phyloP scores from a whole-genome alignment of 2,329 filamentous ascomycete species.

The Aspergillus hortae region DNA sequence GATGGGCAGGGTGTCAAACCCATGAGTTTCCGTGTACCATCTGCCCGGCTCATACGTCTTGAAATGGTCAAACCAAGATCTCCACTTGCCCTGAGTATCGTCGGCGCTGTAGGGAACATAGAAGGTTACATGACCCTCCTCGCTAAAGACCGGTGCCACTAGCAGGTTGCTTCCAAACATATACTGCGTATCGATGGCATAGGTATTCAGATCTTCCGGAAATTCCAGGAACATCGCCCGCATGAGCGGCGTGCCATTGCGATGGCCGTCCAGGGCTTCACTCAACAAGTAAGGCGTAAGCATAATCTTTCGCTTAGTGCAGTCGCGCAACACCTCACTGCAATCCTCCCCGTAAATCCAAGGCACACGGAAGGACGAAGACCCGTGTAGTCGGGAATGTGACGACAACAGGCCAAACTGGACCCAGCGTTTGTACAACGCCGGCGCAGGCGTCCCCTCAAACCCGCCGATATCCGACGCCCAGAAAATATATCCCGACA shows the following conservation, averaged over 20 bases:
- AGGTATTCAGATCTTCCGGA: conserved; percentile 64
- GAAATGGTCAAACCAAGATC: conserved; percentile 45
- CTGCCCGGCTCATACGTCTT: conserved; percentile 39
- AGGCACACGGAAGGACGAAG: conserved; percentile 68
- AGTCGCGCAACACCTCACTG: conserved; percentile 53
- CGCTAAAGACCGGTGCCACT: conserved; percentile 62
- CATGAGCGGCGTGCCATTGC: conserved; percentile 59
- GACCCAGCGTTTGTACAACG: conserved; percentile 75
- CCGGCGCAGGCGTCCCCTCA: conserved; percentile 63
- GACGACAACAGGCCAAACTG: conserved; percentile 70
- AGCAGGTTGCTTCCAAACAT: conserved; percentile 66
- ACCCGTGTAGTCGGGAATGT: conserved; percentile 68
- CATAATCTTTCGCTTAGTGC: conserved; percentile 52
- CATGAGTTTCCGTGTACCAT: conserved; percentile 60
- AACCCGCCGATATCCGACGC: conserved; percentile 69
- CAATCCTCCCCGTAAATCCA: conserved; percentile 69
- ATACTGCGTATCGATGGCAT: conserved; percentile 67
- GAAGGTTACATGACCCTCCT: conserved; percentile 62
- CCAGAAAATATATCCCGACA: conserved; percentile 66
- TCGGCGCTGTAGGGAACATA: conserved; percentile 55
- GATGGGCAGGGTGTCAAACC: conserved; percentile 56
- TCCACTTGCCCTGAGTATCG: conserved; percentile 48
- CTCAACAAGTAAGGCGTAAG: conserved; percentile 58
- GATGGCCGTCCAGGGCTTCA: conserved; percentile 49
- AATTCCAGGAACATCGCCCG: conserved; percentile 68